Evolutionary conservation across 2,329 filamentous ascomycete species (phyloP).

Genomic region (Colletotrichum orchidophilum): DNA sequence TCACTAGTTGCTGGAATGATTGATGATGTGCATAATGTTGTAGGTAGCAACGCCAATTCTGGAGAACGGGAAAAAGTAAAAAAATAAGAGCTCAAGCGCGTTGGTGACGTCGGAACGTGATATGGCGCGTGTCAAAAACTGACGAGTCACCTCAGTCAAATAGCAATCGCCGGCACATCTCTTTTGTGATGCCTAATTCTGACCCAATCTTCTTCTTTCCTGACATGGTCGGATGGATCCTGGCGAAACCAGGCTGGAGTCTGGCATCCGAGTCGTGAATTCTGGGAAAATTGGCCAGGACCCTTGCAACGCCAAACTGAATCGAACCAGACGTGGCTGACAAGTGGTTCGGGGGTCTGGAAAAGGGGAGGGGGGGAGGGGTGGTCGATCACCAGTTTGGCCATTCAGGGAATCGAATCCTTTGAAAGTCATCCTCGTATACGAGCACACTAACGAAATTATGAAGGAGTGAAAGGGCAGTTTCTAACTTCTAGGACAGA

Average conservation of each 20-base stretch:
- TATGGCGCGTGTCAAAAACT: neutral
- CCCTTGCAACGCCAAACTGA: neutral
- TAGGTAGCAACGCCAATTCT: neutral
- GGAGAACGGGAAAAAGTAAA: neutral
- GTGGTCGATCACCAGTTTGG: neutral
- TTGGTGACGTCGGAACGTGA: neutral
- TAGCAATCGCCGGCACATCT: neutral
- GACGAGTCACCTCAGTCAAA: neutral
- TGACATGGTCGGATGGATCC: neutral
- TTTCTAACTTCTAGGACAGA: no score
- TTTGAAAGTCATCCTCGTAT: neutral
- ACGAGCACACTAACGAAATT: neutral
- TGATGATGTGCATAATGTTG: neutral
- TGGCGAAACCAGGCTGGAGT: neutral
- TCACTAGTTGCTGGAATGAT: no score
- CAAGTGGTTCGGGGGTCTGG: neutral
- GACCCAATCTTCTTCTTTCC: neutral
- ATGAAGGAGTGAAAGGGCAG: no score
- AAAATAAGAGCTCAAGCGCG: neutral
- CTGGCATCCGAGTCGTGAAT: neutral
- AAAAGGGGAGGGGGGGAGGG: neutral
- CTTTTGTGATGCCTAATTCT: neutral
- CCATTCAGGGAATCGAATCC: neutral
- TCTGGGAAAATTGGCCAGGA: neutral
- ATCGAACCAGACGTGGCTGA: neutral